phyloP scores from a whole-genome alignment of 2,329 filamentous ascomycete genomes.

The Penicillium italicum region DNA sequence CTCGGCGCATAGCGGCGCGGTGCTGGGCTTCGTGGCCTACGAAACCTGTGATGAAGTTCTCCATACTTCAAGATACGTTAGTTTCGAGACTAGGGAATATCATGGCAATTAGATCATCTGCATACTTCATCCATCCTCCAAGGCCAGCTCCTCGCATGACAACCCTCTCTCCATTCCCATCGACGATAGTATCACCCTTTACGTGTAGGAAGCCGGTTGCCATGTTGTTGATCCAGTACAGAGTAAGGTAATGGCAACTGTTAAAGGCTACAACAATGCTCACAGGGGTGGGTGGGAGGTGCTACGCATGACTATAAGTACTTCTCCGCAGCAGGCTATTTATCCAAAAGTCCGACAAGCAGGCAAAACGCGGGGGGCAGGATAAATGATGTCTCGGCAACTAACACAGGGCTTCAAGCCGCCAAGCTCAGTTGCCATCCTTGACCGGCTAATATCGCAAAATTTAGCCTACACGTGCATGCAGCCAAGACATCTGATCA shows the following conservation, averaged over 20 bases:
- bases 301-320: neutral
- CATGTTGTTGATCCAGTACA: slow-evolving; percentile 21
- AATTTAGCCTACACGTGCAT: slow-evolving; percentile 15
- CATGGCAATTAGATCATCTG: neutral
- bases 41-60: slow-evolving; percentile 64
- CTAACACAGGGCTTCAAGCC: neutral
- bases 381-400: slow-evolving; percentile 4
- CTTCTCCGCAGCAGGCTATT: neutral
- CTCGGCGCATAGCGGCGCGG: slow-evolving; percentile 51
- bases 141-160: slow-evolving; percentile 50
- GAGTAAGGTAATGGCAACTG: neutral
- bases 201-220: slow-evolving; percentile 41
- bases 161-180: slow-evolving; percentile 44
- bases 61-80: slow-evolving; percentile 43
- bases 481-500: neutral
- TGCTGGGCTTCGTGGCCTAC: slow-evolving; percentile 57
- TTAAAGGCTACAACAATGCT: neutral
- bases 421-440: neutral
- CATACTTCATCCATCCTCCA: slow-evolving; percentile 46
- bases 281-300: neutral
- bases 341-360: neutral
- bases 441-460: slow-evolving; percentile 10
- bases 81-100: neutral
- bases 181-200: slow-evolving; percentile 46
- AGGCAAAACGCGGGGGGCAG: slow-evolving; percentile 11